Percentiles rank a stretch among this genome's conserved stretches.
These are phyloP conservation scores for Paradendryphiella salina DNA, from an alignment of 2,329 filamentous ascomycete genomes.

Conservation along the genomic window DNA sequence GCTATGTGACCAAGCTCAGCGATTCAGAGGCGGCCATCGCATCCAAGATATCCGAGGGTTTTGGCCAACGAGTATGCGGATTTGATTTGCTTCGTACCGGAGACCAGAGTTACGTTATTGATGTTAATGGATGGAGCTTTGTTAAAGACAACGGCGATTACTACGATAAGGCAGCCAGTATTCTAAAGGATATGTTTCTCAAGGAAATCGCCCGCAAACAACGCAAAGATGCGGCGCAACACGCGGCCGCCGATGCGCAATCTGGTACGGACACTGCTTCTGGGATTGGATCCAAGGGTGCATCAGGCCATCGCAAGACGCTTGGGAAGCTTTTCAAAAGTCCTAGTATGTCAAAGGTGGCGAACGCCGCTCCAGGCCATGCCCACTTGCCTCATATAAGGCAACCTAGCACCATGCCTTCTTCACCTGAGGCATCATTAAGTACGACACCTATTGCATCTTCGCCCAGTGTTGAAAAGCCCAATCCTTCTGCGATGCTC, in stretches of 20 bases:
- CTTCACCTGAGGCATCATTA: constrained; percentile 53
- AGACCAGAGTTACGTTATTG: constrained; percentile 94
- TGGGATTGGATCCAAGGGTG: constrained; percentile 39
- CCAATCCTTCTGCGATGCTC: constrained; percentile 27
- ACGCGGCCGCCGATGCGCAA: constrained; percentile 43
- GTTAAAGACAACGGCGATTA: constrained; percentile 99
- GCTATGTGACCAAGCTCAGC: constrained; percentile 86
- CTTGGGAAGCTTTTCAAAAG: constrained; percentile 66
- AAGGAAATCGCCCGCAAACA: constrained; percentile 70
- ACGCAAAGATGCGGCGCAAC: constrained; percentile 49
- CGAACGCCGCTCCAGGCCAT: constrained; percentile 42
- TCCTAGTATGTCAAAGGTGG: constrained; percentile 65
- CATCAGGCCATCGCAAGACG: constrained; percentile 47
- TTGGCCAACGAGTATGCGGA: constrained; percentile 92
- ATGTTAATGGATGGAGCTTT: constrained; percentile 99
- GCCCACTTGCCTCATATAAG: constrained; percentile 46
- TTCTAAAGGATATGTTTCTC: constrained; percentile 85
- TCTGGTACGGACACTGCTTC: constrained; percentile 24
- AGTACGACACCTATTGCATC: constrained; percentile 50
- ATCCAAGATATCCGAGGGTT: constrained; percentile 83
- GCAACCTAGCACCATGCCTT: constrained; percentile 43
- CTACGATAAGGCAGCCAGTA: constrained; percentile 86
- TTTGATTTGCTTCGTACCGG: constrained; percentile 89
- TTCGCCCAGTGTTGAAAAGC: constrained; percentile 50
- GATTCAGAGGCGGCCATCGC: constrained; percentile 84